Conservation (phyloP, 768 basidiomycete species). For the Rhizopogon sp. region DNA sequence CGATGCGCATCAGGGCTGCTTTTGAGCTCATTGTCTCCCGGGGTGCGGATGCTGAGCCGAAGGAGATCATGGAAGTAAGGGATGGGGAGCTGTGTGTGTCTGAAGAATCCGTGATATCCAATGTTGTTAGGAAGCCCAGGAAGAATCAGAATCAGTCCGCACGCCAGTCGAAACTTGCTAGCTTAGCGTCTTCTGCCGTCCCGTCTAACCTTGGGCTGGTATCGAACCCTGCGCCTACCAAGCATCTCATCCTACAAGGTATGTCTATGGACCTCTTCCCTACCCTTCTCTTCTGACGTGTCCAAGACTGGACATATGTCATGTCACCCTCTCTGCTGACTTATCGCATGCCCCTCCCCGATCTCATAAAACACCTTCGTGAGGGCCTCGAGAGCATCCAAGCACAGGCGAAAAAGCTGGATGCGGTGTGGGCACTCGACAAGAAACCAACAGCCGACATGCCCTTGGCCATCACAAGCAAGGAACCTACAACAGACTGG, state of each 20-base stretch:
- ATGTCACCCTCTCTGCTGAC: constrained; percentile 17
- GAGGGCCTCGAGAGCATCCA: constrained; percentile 12
- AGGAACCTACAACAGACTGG: not conserved
- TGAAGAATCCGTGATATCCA: not conserved
- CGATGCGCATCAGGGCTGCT: constrained; percentile 2
- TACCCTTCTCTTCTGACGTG: not conserved
- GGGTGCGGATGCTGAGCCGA: not conserved
- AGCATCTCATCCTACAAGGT: constrained; percentile 16
- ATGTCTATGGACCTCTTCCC: not conserved
- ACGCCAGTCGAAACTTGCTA: not conserved
- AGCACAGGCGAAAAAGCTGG: constrained; percentile 1
- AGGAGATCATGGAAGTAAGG: not conserved
- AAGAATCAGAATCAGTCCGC: not conserved
- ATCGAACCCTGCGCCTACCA: not conserved
- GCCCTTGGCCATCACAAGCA: not conserved
- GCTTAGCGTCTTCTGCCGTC: not conserved
- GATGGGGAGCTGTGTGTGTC: not conserved
- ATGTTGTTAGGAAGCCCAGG: not conserved
- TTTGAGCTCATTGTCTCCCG: not conserved
- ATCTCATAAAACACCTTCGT: constrained; percentile 18
- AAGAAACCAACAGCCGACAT: not conserved
- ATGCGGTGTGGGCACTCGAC: not conserved
- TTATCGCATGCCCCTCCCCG: constrained; percentile 20
- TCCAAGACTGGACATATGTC: constrained; percentile 24
- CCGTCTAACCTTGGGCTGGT: not conserved